phyloP scores from a whole-genome alignment of 169 alveolate species.

The Plasmodium vinckei region DNA sequence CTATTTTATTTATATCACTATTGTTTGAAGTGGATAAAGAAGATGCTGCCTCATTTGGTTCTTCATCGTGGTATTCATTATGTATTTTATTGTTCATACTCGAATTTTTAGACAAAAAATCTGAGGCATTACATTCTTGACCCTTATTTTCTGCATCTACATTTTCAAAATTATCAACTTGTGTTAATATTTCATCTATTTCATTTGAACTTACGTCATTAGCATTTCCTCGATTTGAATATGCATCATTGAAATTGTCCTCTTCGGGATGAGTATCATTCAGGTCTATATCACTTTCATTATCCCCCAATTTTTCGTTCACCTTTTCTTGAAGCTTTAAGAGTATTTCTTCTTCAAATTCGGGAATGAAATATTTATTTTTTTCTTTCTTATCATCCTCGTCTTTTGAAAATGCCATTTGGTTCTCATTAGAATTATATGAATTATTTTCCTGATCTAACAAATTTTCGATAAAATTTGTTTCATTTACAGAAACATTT shows the following conservation, averaged over 20 bases:
- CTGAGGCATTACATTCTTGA: too few species aligned
- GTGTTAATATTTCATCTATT: not conserved
- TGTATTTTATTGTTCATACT: too few species aligned
- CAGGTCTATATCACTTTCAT: not conserved
- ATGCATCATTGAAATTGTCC: not conserved
- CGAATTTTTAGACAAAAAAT: too few species aligned
- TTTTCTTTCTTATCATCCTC: not conserved
- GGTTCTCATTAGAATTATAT: not conserved
- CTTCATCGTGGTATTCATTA: too few species aligned
- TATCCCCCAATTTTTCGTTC: conserved; percentile 5
- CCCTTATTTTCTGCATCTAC: not conserved
- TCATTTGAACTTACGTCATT: not conserved
- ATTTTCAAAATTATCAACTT: not conserved
- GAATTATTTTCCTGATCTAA: not conserved
- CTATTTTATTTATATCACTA: too few species aligned
- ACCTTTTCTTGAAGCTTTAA: conserved; percentile 39
- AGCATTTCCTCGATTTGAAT: not conserved
- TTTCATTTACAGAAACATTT: not conserved
- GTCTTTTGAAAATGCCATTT: not conserved
- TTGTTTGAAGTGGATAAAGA: too few species aligned
- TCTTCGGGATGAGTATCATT: not conserved
- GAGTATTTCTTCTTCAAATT: conserved; percentile 42
- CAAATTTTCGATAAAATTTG: conserved; percentile 26
- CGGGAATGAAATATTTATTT: conserved; percentile 21
- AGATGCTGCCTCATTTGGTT: too few species aligned